Evolutionary conservation across 352 stramenopile species (phyloP), one percentile per base, ranked within the genome.

Genomic region (Paralagenidium karlingii): DNA sequence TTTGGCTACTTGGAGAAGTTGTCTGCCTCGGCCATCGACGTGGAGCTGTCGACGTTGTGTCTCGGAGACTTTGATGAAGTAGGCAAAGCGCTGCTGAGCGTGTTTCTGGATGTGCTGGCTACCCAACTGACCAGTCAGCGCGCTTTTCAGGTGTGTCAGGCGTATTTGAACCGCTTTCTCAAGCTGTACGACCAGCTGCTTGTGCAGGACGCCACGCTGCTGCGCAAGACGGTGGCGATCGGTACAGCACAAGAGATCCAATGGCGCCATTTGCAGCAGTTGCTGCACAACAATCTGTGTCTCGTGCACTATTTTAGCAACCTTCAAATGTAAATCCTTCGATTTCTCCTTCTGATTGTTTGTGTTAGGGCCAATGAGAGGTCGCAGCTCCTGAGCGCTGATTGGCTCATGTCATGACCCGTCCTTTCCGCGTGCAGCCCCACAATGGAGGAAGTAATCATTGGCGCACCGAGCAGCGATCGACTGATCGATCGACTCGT

Each of bases 281-380:
- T 87, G 30, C 49, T 90, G 36, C 71, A 87, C 51, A 80, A 90
- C 58, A 87, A 85, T 54, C 59, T 90, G 41, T 90, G 77, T 60
- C 58, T 90, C 27, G 77, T 86, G 49, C 70, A 87, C 50, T 84
- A 90, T 52, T 70, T 90, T 36, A 86, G 67, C 67, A 85, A 86
- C 58, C 85, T 90, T 39, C 76, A 90, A 54, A 87, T 87, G 68
- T 90, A 83, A n/a, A n/a, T n/a, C n/a, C n/a, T n/a, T n/a, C n/a
- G n/a, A n/a, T n/a, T n/a, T n/a, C n/a, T n/a, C n/a, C n/a, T n/a
- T n/a, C n/a, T n/a, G n/a, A n/a, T n/a, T n/a, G n/a, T n/a, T n/a
- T n/a, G n/a, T n/a, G n/a, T n/a, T n/a, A n/a, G n/a, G n/a, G n/a
- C n/a, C n/a, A n/a, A n/a, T n/a, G n/a, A n/a, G n/a, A n/a, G n/a